phyloP scores from a whole-genome alignment of 2,329 filamentous ascomycete species.

The Arachnomyces sp. region DNA sequence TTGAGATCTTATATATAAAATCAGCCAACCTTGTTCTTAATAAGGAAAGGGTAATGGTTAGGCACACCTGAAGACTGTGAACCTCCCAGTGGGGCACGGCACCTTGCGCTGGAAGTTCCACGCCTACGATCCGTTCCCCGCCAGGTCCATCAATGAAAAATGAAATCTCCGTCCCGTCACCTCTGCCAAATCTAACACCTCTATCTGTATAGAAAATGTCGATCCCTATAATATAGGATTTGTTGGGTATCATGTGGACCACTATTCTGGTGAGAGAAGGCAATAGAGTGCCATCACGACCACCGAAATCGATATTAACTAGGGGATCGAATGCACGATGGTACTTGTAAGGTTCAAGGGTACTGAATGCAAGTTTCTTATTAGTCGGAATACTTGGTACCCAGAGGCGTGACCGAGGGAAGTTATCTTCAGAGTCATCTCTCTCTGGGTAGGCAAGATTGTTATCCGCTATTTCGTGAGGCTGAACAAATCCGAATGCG shows the following conservation, averaged over 20 bases:
- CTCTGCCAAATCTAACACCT: not conserved
- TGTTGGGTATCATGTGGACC: conserved; percentile 1
- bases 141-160: conserved; percentile 4
- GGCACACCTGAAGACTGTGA: conserved; percentile 1
- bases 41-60: not conserved
- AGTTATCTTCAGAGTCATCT: no score
- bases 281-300: conserved; percentile 1
- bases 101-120: not conserved
- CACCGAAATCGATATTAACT: conserved; percentile 5
- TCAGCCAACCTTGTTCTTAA: not conserved
- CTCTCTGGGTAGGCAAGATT: no score
- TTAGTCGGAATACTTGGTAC: no score
- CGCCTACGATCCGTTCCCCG: conserved; percentile 5
- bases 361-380: no score
- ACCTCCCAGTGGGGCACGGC: not conserved
- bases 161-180: conserved; percentile 1
- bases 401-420: no score
- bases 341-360: no score
- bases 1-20: not conserved
- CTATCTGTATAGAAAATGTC: conserved; percentile 1
- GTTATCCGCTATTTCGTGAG: no score
- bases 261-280: conserved; percentile 1
- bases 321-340: not conserved
- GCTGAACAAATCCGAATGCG: no score
- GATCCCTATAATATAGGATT: conserved; percentile 1